A percentile compares a stretch with the other conserved stretches of the same genome.
These are phyloP conservation scores for Clavispora santaluciae DNA, from an alignment of 805 yeast genomes.

Conservation along the genomic window DNA sequence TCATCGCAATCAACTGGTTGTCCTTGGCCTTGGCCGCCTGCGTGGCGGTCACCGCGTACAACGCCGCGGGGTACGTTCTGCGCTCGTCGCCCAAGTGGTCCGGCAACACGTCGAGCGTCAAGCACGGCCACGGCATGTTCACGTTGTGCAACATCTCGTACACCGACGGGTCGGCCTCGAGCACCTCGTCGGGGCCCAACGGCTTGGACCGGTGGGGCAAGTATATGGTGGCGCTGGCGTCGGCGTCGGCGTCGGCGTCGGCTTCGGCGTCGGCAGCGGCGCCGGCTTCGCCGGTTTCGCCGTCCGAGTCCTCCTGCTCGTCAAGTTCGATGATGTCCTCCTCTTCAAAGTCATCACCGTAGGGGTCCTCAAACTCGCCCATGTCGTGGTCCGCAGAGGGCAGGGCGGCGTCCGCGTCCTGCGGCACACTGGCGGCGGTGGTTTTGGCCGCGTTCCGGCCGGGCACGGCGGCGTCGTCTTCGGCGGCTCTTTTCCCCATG, in stretches of 20 bases:
- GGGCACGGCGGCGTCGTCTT: conserved; percentile 11
- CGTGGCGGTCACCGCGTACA: conserved; percentile 85
- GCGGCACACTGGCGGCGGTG: conserved; percentile 36
- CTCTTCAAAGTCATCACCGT: conserved; percentile 89
- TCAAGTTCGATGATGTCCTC: conserved; percentile 84
- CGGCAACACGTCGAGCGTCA: conserved; percentile 84
- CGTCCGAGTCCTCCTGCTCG: conserved; percentile 41
- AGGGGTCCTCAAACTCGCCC: conserved; percentile 86
- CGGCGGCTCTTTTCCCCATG: conserved; percentile 15
- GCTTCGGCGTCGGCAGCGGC: conserved; percentile 28
- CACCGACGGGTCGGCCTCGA: conserved; percentile 94
- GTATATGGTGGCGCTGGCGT: conserved; percentile 49
- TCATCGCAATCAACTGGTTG: conserved; percentile 82
- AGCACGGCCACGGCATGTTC: conserved; percentile 94
- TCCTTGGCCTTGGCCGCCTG: conserved; percentile 87
- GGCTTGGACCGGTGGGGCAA: conserved; percentile 88
- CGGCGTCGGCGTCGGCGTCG: conserved; percentile 13
- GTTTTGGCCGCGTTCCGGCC: conserved; percentile 32
- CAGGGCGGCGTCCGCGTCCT: conserved; percentile 21
- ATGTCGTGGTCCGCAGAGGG: conserved; percentile 48
- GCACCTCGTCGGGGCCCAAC: conserved; percentile 89
- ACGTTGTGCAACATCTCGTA: conserved; percentile 96
- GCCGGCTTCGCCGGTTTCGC: conserved; percentile 27
- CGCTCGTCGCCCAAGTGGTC: conserved; percentile 85
- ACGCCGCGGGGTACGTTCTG: conserved; percentile 81